Evolutionary conservation across 2,329 filamentous ascomycete genomes (phyloP), one percentile per base, ranked within the genome.

Genomic region (Lojkania enalia): DNA sequence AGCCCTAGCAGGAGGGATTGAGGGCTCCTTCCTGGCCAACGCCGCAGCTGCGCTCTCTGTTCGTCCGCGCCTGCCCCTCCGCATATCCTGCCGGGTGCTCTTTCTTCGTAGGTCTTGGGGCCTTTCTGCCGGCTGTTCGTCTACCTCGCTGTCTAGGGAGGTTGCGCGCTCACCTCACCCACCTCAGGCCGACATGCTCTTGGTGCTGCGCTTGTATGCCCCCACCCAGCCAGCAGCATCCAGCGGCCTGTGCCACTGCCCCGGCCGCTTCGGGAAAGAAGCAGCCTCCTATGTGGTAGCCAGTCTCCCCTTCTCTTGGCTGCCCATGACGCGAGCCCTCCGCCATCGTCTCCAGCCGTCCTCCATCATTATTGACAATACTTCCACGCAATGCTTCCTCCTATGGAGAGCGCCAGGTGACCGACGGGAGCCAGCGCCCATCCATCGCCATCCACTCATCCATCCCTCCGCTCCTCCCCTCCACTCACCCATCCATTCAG

Each of bases 101-200:
- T 37, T 45, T 37, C 37, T 23, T 33, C 32, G 41, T 30, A 44
- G 39, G 27, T 19, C 23, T 20, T 15, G 27, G 42, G 25, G 13
- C 25, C 31, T 51, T 42, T 43, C 49, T 49, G 43, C 50, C 44
- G 7, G 23, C 23, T 27, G 23, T 27, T n/a, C n/a, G 23, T 27
- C 23, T 27, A n/a, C 23, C 23, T 27, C 23, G 7, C 23, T 27
- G 23, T n/a, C 23, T 7, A 27, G 7, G 7, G 23, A n/a, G 23
- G n/a, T n/a, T 7, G n/a, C 7, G 23, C 23, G 23, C 23, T 7
- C 7, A 27, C 23, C 7, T n/a, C 23, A 27, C 30, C 14, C 7
- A 9, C 30, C 30, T 33, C 30, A 27, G 23, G 23, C 23, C 23
- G 23, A 7, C 23, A n/a, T 27, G 23, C 23, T 27, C 7, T 7